A percentile compares a stretch with the other conserved stretches of the same genome.
Conservation (phyloP, 768 basidiomycete genomes). For the Postia placenta region DNA sequence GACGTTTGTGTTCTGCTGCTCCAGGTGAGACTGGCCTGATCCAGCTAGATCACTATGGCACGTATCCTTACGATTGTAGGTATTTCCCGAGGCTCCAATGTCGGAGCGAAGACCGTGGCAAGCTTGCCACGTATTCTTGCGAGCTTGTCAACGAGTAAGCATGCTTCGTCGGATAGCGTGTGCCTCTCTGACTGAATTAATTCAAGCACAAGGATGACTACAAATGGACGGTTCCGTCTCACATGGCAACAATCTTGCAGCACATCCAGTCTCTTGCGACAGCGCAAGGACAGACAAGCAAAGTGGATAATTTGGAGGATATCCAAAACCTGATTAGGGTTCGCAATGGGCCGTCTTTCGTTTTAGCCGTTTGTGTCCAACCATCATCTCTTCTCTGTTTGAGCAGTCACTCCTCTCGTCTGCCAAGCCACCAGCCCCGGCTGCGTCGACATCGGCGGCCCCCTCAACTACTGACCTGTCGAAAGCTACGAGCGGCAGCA, state of each 20-base stretch:
- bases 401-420: constrained; percentile 23
- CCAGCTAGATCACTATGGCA: neutral
- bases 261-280: constrained; percentile 13
- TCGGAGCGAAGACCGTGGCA: constrained; percentile 26
- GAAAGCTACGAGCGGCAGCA: constrained; percentile 18
- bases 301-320: constrained; percentile 13
- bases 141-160: constrained; percentile 36
- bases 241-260: constrained; percentile 10
- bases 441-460: constrained; percentile 5
- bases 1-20: constrained; percentile 45
- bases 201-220: constrained; percentile 16
- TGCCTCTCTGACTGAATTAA: constrained; percentile 8
- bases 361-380: constrained; percentile 22
- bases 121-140: constrained; percentile 37
- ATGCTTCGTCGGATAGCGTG: neutral
- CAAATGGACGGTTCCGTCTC: constrained; percentile 13
- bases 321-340: constrained; percentile 25
- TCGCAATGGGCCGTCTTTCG: constrained; percentile 27
- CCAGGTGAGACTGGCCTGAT: constrained; percentile 31
- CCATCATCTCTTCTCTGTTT: constrained; percentile 23
- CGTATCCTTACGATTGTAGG: too few species aligned
- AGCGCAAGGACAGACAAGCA: constrained; percentile 6
- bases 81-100: constrained; percentile 26
- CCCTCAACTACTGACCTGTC: constrained; percentile 9
- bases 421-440: constrained; percentile 3